Conservation (phyloP, 2,329 filamentous ascomycete genomes). For the Leptographium procerum region DNA sequence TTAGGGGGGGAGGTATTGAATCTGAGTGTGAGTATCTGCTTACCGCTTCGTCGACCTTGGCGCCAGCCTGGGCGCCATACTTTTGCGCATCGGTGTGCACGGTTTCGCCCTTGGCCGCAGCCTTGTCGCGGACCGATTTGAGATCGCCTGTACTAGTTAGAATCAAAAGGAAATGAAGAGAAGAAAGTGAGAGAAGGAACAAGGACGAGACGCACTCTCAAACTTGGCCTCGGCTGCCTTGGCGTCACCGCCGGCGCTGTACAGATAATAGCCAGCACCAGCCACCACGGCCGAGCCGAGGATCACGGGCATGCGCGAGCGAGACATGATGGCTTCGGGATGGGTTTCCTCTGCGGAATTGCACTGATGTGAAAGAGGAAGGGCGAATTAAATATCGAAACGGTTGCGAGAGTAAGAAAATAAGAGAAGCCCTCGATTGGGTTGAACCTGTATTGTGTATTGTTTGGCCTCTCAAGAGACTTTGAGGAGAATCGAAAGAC, state of each 20-base stretch:
- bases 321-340: slow-evolving; percentile 37
- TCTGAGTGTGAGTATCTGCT: too few species aligned
- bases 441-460: too few species aligned
- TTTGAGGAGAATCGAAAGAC: too few species aligned
- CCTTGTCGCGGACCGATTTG: slow-evolving; percentile 53
- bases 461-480: too few species aligned
- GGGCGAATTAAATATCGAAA: too few species aligned
- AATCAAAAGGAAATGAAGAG: neutral
- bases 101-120: slow-evolving; percentile 54
- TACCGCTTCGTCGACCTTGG: slow-evolving; percentile 59
- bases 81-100: slow-evolving; percentile 54
- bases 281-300: slow-evolving; percentile 53
- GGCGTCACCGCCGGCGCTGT: slow-evolving; percentile 68
- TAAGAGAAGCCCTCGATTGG: too few species aligned
- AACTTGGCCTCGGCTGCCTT: slow-evolving; percentile 77
- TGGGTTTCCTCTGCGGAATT: too few species aligned
- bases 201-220: slow-evolving; percentile 52
- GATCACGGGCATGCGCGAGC: slow-evolving; percentile 33
- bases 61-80: slow-evolving; percentile 48
- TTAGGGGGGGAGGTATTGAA: too few species aligned
- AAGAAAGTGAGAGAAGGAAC: neutral
- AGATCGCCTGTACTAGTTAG: slow-evolving; percentile 56
- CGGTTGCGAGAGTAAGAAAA: too few species aligned
- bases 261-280: slow-evolving; percentile 82
- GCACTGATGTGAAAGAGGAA: too few species aligned